These are phyloP conservation scores for Phlebiopsis gigantea DNA, from an alignment of 768 basidiomycete species.

Conservation along the genomic window DNA sequence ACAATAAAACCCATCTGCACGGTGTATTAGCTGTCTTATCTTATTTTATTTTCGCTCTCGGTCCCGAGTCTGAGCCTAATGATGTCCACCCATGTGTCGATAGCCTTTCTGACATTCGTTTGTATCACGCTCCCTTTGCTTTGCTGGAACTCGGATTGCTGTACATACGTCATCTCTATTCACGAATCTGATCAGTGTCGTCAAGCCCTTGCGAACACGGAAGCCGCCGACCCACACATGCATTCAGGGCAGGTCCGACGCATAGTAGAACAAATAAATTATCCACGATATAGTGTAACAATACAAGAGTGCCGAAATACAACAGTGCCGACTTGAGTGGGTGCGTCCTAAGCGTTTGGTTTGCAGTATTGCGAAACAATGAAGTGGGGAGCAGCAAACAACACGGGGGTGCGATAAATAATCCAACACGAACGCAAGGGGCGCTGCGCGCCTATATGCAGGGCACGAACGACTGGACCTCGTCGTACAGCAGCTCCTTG, in stretches of 20 bases:
- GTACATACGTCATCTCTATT: neutral
- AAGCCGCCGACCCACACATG: neutral
- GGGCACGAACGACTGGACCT: conserved; percentile 73
- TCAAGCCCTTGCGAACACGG: too few relatives aligned
- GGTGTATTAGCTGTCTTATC: conserved; percentile 64
- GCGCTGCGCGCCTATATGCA: conserved; percentile 20
- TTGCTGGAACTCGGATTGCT: conserved; percentile 2
- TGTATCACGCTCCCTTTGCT: neutral
- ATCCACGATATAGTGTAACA: neutral
- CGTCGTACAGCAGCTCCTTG: conserved; percentile 79
- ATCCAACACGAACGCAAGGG: neutral
- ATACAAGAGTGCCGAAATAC: neutral
- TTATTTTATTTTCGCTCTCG: neutral
- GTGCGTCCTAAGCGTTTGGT: neutral
- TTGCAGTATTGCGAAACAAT: neutral
- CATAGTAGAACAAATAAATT: neutral
- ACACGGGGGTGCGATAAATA: neutral
- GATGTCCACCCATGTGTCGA: neutral
- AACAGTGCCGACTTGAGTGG: too few relatives aligned
- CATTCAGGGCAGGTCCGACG: neutral
- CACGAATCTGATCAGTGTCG: neutral
- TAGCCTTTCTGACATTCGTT: neutral
- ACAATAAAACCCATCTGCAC: conserved; percentile 22
- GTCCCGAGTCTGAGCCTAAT: neutral
- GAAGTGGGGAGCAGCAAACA: neutral